Evolutionary conservation across 768 basidiomycete genomes (phyloP).

Genomic region (Mycena rebaudengoi): DNA sequence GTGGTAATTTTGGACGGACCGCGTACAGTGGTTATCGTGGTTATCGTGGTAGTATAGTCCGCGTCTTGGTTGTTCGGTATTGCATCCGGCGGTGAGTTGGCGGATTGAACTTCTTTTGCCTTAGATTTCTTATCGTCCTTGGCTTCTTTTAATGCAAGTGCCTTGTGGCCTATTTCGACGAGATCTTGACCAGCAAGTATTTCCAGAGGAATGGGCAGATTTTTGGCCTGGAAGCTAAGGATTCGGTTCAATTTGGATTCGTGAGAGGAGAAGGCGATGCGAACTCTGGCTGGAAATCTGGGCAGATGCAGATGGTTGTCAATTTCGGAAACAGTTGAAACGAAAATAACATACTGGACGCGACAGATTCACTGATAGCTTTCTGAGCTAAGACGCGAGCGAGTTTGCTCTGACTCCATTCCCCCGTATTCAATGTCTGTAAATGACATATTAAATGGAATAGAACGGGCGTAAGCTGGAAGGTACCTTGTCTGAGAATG

Average conservation of each 20-base stretch:
- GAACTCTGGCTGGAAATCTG: constrained; percentile 12
- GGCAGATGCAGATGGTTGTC: background rate
- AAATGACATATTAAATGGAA: background rate
- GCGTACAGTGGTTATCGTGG: constrained; percentile 15
- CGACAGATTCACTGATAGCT: constrained; percentile 17
- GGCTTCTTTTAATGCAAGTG: background rate
- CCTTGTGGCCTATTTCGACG: constrained; percentile 14
- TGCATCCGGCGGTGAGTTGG: background rate
- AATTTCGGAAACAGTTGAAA: background rate
- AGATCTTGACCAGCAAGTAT: constrained; percentile 24
- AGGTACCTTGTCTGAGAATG: constrained; percentile 17
- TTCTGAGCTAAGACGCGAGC: constrained; percentile 14
- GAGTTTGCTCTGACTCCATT: constrained; percentile 23
- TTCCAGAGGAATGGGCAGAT: constrained; percentile 12
- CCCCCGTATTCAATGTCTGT: constrained; percentile 11
- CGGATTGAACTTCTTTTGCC: background rate
- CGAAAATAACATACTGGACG: background rate
- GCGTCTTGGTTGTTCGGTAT: background rate
- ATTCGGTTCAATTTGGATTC: background rate
- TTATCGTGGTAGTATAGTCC: constrained; percentile 12
- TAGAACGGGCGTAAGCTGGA: background rate
- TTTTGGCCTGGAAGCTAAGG: constrained; percentile 2
- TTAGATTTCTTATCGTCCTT: background rate
- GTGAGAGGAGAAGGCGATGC: background rate
- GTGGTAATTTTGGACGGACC: constrained; percentile 12